Percentiles rank a stretch among this genome's conserved stretches.
phyloP scores from a whole-genome alignment of 164 flowering plant genomes.

The Nymphaea colorata region DNA sequence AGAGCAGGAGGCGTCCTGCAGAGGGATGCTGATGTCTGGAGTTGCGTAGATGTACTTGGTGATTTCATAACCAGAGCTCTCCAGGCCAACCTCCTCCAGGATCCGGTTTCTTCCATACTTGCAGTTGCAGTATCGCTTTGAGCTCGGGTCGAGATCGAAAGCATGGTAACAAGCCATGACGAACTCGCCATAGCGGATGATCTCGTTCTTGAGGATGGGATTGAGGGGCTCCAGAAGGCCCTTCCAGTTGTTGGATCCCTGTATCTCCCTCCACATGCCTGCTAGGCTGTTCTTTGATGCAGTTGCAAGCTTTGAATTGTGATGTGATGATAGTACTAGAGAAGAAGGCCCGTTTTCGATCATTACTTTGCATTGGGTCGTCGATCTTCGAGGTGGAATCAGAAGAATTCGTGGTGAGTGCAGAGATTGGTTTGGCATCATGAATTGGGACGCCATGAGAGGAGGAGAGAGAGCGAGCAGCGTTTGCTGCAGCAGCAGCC shows the following conservation, averaged over 20 bases:
- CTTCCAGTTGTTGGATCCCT: slow-evolving; percentile 65
- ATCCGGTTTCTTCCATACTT: slow-evolving; percentile 51
- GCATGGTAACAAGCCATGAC: slow-evolving; percentile 59
- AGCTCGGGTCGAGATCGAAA: slow-evolving; percentile 57
- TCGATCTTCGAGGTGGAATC: too few relatives aligned
- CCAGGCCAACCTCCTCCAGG: slow-evolving; percentile 40
- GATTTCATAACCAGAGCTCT: slow-evolving; percentile 42
- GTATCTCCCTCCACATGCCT: slow-evolving; percentile 52
- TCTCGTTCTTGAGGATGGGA: slow-evolving; percentile 54
- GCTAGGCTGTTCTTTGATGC: slow-evolving; percentile 9
- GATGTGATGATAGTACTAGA: too few relatives aligned
- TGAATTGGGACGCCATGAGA: too few relatives aligned
- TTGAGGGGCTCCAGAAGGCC: slow-evolving; percentile 47
- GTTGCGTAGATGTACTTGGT: slow-evolving; percentile 80
- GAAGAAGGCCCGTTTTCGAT: too few relatives aligned
- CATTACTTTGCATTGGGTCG: too few relatives aligned
- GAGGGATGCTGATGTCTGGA: slow-evolving; percentile 42
- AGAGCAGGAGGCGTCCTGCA: slow-evolving; percentile 21
- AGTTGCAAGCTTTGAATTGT: too few relatives aligned
- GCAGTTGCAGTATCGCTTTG: slow-evolving; percentile 55
- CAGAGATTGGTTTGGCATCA: too few relatives aligned
- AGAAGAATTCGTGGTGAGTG: too few relatives aligned
- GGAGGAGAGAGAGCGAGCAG: too few relatives aligned
- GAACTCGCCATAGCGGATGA: slow-evolving; percentile 62
- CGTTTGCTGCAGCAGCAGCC: too few relatives aligned